Conservation (phyloP, 78 protist species). For the Anaeramoeba flamelloides region DNA sequence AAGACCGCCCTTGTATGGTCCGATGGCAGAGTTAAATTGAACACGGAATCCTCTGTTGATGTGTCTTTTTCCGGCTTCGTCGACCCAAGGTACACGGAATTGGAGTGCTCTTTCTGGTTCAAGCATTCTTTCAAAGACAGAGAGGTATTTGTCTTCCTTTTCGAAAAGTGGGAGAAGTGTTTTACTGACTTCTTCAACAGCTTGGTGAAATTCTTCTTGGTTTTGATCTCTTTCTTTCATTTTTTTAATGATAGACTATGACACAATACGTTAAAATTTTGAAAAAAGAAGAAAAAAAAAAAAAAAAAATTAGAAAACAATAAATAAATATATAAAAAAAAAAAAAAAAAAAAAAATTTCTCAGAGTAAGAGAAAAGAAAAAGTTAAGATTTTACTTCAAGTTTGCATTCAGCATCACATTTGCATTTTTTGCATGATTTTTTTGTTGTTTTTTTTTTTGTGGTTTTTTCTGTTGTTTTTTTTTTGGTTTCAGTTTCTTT, state of each 20-base stretch:
- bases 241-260: not conserved
- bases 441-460: too few species aligned
- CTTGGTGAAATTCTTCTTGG: conserved; percentile 41
- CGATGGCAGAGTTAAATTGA: conserved; percentile 41
- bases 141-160: conserved; percentile 14
- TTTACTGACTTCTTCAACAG: conserved; percentile 18
- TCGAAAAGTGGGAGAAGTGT: conserved; percentile 22
- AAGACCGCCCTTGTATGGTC: conserved; percentile 62
- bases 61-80: conserved; percentile 20
- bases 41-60: conserved; percentile 57
- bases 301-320: too few species aligned
- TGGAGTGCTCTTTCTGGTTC: conserved; percentile 49
- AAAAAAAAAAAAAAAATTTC: too few species aligned
- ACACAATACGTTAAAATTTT: too few species aligned
- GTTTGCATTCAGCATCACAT: too few species aligned
- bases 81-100: conserved; percentile 57
- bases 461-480: too few species aligned
- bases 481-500: too few species aligned
- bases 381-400: too few species aligned
- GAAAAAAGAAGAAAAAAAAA: too few species aligned
- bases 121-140: conserved; percentile 8
- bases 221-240: not conserved
- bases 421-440: too few species aligned
- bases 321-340: too few species aligned
- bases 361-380: too few species aligned